Percentiles rank a stretch among this genome's conserved stretches.
phyloP scores from a whole-genome alignment of 495 filamentous ascomycete genomes.

The Penicillium longicatenatum region DNA sequence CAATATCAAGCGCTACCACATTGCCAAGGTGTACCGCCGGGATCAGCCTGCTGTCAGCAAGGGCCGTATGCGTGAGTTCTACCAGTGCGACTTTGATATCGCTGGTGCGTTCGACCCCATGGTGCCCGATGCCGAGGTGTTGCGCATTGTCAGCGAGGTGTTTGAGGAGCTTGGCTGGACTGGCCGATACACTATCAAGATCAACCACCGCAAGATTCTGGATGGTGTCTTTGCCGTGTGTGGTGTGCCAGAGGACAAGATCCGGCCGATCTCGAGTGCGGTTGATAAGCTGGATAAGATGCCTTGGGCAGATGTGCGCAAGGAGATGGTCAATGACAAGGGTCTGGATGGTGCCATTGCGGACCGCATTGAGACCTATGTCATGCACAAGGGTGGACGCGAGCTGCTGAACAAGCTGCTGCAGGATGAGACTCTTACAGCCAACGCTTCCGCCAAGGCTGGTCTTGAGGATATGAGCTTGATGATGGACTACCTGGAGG shows the following conservation, averaged over 20 bases:
- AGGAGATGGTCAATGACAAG: constrained; percentile 93
- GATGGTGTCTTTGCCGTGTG: constrained; percentile 91
- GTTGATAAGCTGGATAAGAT: constrained; percentile 97
- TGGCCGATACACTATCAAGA: constrained; percentile 79
- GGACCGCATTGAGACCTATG: constrained; percentile 84
- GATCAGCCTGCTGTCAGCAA: constrained; percentile 84
- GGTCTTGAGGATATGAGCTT: constrained; percentile 82
- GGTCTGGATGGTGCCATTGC: constrained; percentile 72
- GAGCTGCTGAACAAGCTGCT: constrained; percentile 70
- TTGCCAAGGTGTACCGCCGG: constrained; percentile 83
- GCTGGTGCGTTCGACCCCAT: constrained; percentile 89
- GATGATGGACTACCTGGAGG: constrained; percentile 79
- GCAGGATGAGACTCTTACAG: constrained; percentile 60
- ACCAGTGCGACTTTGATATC: constrained; percentile 98
- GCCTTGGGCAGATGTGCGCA: constrained; percentile 85
- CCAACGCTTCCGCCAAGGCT: constrained; percentile 70
- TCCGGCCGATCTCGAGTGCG: constrained; percentile 82
- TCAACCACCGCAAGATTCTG: constrained; percentile 93
- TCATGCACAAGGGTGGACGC: constrained; percentile 63
- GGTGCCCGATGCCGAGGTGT: constrained; percentile 92
- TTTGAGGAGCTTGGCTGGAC: constrained; percentile 77
- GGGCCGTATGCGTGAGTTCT: constrained; percentile 94
- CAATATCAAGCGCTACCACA: constrained; percentile 84
- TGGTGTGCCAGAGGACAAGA: constrained; percentile 83
- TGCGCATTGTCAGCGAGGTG: constrained; percentile 81